A percentile compares a stretch with the other conserved stretches of the same genome.
phyloP scores from a whole-genome alignment of 768 basidiomycete species.

The Russula virescens region DNA sequence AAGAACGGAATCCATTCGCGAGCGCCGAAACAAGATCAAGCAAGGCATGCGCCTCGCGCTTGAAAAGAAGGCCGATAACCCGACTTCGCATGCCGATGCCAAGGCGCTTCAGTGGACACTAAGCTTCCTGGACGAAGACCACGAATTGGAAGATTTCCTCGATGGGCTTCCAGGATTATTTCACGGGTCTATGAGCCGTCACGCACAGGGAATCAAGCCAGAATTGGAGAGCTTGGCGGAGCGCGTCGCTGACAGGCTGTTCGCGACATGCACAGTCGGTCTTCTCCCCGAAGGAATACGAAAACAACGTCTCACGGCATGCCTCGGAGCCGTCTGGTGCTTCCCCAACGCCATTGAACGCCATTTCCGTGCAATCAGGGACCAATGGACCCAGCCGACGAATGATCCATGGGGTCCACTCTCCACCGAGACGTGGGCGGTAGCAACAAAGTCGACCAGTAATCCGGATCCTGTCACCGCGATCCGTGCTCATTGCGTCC shows the following conservation, averaged over 20 bases:
- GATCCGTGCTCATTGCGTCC: constrained; percentile 11
- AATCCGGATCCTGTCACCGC: not conserved
- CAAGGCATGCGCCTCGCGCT: constrained; percentile 10
- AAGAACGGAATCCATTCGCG: not conserved
- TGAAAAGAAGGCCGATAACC: not conserved
- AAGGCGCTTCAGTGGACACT: constrained; percentile 12
- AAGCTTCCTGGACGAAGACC: constrained; percentile 10
- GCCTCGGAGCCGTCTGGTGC: constrained; percentile 10
- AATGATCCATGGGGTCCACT: constrained; percentile 13
- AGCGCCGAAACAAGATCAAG: not conserved
- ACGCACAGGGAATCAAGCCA: not conserved
- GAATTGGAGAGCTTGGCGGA: not conserved
- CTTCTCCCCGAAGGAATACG: constrained; percentile 3
- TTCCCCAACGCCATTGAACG: not conserved
- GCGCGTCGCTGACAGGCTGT: not conserved
- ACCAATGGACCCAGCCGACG: not conserved
- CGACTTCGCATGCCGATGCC: not conserved
- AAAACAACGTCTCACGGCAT: constrained; percentile 9
- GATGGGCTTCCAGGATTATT: constrained; percentile 12
- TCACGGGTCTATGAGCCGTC: not conserved
- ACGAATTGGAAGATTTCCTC: constrained; percentile 16
- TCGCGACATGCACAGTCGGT: constrained; percentile 7
- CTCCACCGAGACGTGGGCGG: constrained; percentile 7
- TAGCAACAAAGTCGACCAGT: not conserved
- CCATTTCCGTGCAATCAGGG: constrained; percentile 5